Base-by-base conservation (phyloP, 768 basidiomycete species). In the Phlebiopsis gigantea region DNA sequence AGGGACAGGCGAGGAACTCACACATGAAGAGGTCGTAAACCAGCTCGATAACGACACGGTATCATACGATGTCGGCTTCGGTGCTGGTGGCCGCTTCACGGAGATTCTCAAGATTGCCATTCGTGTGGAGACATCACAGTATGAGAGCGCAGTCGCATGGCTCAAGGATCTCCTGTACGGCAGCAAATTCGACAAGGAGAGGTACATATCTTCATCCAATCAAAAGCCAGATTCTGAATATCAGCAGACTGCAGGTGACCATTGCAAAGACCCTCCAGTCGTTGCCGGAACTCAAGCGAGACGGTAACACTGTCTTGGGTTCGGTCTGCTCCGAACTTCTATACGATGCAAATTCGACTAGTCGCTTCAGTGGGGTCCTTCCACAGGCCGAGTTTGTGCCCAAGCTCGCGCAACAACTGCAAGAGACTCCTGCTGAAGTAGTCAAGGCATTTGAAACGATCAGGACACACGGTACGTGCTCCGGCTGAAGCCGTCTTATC, bases 1-100 rank as follows among this genome's bases (percentile, higher is more conserved):
- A 29, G 75, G 81, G 41, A 78, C 78, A 53, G 96, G 95, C 2
- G 80, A 85, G 60, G 71, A 73, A 39, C 73, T 98, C 45, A 75
- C 79, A 9, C 90, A 94, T 61, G 97, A 98, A 71, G 84, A 95
- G 55, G 97, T 98, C 25, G 80, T 98, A 59, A 87, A 95, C 70
- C 82, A 83, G 59, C 82, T 99, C 1, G 93, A 97, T 65, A 80
- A 93, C 68, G 88, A 90, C 62, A 98, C 97, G 0, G 92, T 98
- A 24, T 83, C 82, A 2, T 97, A 98, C 67, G 87, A 88, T 55
- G 80, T 80, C 55, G 77, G 77, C 24, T 76, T 91, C 7, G 92
- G 92, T 14, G 61, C 63, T 31, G 49, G 34, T 39, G 75, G 77
- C 34, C 17, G 76, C n/a, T 94, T 95, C 66, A 73, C 83, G 5